Conservation (phyloP, 345 rosid species). For the Syzygium oleosum region DNA sequence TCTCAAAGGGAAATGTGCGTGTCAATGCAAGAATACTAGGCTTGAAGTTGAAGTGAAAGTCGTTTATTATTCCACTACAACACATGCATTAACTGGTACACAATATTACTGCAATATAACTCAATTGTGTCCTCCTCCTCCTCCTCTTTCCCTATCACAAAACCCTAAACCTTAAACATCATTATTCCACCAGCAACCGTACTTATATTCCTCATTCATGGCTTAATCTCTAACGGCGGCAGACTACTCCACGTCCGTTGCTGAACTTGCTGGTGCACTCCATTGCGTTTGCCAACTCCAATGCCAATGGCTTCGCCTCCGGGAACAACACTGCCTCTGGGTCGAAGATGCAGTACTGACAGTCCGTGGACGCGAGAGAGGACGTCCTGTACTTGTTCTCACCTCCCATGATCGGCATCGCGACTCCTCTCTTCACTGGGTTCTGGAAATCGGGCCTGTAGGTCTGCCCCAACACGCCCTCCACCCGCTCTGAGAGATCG, state of each 20-base stretch:
- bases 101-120: not conserved
- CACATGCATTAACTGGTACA: not conserved
- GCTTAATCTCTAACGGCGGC: not conserved
- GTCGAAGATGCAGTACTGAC: not conserved
- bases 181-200: not conserved
- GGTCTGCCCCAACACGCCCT: conserved; percentile 10
- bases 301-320: not conserved
- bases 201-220: not conserved
- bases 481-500: not conserved
- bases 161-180: not conserved
- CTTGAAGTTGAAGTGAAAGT: not conserved
- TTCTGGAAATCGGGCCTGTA: conserved; percentile 3
- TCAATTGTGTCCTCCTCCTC: not conserved
- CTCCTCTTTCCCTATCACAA: not conserved
- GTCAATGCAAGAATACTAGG: not conserved
- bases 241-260: not conserved
- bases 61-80: not conserved
- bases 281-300: not conserved
- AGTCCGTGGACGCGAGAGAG: conserved; percentile 3
- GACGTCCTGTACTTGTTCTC: conserved; percentile 9
- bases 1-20: not conserved
- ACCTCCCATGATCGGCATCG: conserved; percentile 14
- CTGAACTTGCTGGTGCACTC: conserved; percentile 8
- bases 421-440: conserved; percentile 12
- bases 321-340: not conserved